Conservation (phyloP, 306 rosid species). For the Quercus mongolica region DNA sequence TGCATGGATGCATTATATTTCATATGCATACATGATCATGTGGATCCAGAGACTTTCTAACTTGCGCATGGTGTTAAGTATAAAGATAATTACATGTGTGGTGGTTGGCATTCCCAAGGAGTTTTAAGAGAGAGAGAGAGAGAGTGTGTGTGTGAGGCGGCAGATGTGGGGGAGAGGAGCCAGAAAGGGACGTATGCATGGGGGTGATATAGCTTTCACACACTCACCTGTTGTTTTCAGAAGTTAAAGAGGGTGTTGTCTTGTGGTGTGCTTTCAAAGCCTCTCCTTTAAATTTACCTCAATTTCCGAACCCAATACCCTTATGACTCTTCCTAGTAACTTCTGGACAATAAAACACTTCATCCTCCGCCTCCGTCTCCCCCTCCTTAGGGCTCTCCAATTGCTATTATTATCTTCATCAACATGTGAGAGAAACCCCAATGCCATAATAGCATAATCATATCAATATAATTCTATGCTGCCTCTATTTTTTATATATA, state of each 20-base stretch:
- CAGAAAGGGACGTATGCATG: constrained; percentile 99
- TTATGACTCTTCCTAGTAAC: constrained; percentile 13
- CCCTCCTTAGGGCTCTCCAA: constrained; percentile 49
- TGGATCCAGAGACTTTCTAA: constrained; percentile 2
- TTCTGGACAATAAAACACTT: constrained; percentile 33
- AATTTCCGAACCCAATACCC: constrained; percentile 53
- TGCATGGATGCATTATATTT: background rate
- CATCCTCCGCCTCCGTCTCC: constrained; percentile 28
- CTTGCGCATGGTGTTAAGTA: constrained; percentile 23
- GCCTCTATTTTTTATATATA: background rate
- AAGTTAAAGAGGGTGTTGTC: constrained; percentile 78
- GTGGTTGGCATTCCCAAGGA: constrained; percentile 71
- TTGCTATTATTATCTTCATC: constrained; percentile 8
- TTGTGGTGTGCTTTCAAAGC: constrained; percentile 43
- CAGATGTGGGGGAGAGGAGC: constrained; percentile 99
- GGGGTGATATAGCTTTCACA: constrained; percentile 96
- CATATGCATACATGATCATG: background rate
- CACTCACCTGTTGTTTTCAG: constrained; percentile 76
- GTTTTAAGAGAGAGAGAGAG: constrained; percentile 17
- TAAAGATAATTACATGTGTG: constrained; percentile 29
- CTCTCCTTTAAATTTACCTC: constrained; percentile 33
- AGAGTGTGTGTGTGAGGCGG: constrained; percentile 59
- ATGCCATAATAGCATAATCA: constrained; percentile 46
- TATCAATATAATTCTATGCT: constrained; percentile 2
- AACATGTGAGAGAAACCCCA: constrained; percentile 36